These are phyloP conservation scores for Fusarium duplospermum DNA, from an alignment of 2,329 filamentous ascomycete species.

Conservation along the genomic window DNA sequence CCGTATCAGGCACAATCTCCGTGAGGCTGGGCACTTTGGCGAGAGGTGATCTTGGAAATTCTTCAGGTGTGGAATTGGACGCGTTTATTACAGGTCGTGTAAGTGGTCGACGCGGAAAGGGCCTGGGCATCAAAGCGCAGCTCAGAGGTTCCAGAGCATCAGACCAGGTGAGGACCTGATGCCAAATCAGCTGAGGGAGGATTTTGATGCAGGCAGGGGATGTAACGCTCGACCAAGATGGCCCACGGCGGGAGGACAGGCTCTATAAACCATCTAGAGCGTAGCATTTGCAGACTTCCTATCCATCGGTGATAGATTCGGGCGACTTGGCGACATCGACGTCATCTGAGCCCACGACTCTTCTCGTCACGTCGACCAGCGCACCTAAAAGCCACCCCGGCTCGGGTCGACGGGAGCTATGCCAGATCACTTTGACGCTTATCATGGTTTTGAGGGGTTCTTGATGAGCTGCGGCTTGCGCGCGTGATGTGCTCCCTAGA, in stretches of 20 bases:
- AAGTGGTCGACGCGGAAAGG: neutral
- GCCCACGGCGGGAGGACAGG: neutral
- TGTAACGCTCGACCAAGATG: neutral
- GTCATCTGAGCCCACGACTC: conserved; percentile 8
- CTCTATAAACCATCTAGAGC: neutral
- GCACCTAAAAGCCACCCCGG: conserved; percentile 3
- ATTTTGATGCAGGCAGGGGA: neutral
- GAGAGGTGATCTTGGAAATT: conserved; percentile 7
- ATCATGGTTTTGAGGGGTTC: neutral
- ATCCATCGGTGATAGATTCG: neutral
- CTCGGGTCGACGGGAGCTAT: conserved; percentile 13
- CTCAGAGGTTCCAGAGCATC: neutral
- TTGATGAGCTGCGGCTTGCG: conserved; percentile 17
- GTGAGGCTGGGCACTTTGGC: conserved; percentile 9
- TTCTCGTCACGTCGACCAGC: conserved; percentile 5
- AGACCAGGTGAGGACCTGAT: neutral
- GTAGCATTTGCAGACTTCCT: neutral
- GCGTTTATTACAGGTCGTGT: conserved; percentile 3
- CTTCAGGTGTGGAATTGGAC: neutral
- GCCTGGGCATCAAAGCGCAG: conserved; percentile 6
- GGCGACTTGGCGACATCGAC: neutral
- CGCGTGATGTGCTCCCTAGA: conserved; percentile 21
- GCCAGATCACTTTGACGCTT: neutral
- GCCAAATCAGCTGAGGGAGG: conserved; percentile 1
- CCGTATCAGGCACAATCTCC: conserved; percentile 36